These are phyloP conservation scores for Cymbopogon flexuosus DNA, from an alignment of 202 grass and related monocot genomes.

Conservation along the genomic window DNA sequence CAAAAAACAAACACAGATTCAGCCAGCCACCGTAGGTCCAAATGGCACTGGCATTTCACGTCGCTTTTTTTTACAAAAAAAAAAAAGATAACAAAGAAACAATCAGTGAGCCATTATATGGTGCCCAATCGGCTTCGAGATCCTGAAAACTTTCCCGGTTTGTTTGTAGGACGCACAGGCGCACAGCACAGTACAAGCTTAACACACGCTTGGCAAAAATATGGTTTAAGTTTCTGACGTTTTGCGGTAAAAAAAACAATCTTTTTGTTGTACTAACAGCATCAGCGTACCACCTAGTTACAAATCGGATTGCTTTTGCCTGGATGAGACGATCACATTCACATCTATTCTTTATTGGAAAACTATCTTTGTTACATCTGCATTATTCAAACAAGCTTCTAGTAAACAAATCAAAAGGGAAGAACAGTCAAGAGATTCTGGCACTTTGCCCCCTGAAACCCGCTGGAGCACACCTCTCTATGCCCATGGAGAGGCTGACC, in stretches of 20 bases:
- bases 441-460: conserved; percentile 19
- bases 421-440: not conserved
- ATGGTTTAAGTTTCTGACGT: not conserved
- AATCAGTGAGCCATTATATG: not conserved
- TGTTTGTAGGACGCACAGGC: not conserved
- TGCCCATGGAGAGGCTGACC: too few relatives aligned
- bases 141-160: not conserved
- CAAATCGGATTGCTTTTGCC: not conserved
- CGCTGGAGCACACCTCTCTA: not conserved
- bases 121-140: not conserved
- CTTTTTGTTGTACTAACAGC: not conserved
- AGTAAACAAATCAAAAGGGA: not conserved
- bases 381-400: not conserved
- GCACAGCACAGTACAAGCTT: not conserved
- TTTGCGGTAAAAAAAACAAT: not conserved
- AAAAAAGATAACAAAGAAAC: not conserved
- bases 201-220: not conserved
- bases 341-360: not conserved
- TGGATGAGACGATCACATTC: not conserved
- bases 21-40: not conserved
- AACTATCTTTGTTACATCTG: not conserved
- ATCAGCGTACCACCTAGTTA: not conserved
- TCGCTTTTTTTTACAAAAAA: not conserved
- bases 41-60: not conserved
- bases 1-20: not conserved